Evolutionary conservation across 148 eudicot species (phyloP).

Genomic region (Oxyria digyna): DNA sequence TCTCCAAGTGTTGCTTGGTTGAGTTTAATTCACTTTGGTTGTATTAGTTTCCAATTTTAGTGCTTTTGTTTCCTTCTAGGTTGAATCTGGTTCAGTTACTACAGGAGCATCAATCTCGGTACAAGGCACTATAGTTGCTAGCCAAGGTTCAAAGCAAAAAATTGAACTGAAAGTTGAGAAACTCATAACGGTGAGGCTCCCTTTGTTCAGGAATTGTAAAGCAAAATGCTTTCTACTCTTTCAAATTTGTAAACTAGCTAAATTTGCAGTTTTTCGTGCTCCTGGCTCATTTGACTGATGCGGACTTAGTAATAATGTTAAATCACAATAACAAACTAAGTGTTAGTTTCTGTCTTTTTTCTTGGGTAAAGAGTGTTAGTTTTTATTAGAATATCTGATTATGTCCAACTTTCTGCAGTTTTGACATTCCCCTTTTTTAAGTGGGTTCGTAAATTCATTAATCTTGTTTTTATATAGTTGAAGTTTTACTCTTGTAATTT

Average conservation of each 20-base stretch:
- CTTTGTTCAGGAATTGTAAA: background rate
- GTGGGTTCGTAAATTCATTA: background rate
- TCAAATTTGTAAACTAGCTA: background rate
- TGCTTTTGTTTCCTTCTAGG: conserved; percentile 29
- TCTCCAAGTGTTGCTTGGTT: background rate
- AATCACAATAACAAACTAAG: background rate
- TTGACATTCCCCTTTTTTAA: background rate
- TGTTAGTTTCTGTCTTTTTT: background rate
- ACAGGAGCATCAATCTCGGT: conserved; percentile 88
- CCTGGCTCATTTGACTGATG: background rate
- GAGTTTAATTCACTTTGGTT: background rate
- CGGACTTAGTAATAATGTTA: background rate
- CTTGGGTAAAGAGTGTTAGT: too few relatives aligned
- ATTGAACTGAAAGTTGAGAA: conserved; percentile 73
- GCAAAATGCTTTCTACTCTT: background rate
- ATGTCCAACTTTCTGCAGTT: background rate
- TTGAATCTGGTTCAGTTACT: conserved; percentile 57
- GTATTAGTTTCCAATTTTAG: conserved; percentile 5
- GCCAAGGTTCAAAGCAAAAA: conserved; percentile 94
- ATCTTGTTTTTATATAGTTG: background rate
- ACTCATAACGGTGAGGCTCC: conserved; percentile 44
- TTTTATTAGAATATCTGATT: background rate
- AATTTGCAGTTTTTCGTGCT: background rate
- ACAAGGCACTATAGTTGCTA: conserved; percentile 62
- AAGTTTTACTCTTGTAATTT: background rate